Conservation (phyloP, 1,284 basidiomycete species). For the Phlebopus sp. region DNA sequence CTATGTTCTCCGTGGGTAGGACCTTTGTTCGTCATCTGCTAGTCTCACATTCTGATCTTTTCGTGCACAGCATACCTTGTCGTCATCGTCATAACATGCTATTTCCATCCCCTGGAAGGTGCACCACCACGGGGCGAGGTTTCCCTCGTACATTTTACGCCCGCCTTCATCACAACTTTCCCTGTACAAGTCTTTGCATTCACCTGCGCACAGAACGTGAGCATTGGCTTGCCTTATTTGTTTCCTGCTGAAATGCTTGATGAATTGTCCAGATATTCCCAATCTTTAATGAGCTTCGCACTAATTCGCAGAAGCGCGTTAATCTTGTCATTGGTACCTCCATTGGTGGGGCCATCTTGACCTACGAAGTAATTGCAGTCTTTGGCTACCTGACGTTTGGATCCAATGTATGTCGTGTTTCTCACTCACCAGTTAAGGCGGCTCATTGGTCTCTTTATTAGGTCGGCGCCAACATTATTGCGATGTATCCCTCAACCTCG, state of each 20-base stretch:
- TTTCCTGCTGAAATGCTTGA: slow-evolving; percentile 8
- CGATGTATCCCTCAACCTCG: slow-evolving; percentile 94
- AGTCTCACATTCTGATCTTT: slow-evolving; percentile 4
- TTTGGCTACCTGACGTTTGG: slow-evolving; percentile 98
- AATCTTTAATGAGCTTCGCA: slow-evolving; percentile 88
- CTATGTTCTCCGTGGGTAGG: slow-evolving; percentile 82
- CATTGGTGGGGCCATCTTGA: slow-evolving; percentile 76
- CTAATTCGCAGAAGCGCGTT: slow-evolving; percentile 80
- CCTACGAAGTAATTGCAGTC: slow-evolving; percentile 82
- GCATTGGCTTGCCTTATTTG: slow-evolving; percentile 21
- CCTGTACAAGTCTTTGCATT: slow-evolving; percentile 96
- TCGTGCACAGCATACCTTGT: slow-evolving; percentile 62
- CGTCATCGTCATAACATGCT: slow-evolving; percentile 69
- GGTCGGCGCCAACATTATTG: slow-evolving; percentile 90
- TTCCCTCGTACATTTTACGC: slow-evolving; percentile 67
- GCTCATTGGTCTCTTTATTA: slow-evolving; percentile 27
- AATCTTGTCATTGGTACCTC: slow-evolving; percentile 85
- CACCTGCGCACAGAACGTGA: slow-evolving; percentile 88
- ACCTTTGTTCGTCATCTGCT: not conserved
- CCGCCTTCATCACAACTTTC: slow-evolving; percentile 81
- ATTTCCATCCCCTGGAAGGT: slow-evolving; percentile 67
- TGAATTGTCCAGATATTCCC: slow-evolving; percentile 68
- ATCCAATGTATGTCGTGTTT: slow-evolving; percentile 52
- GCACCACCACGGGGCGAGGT: slow-evolving; percentile 63
- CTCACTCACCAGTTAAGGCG: not conserved